These are phyloP conservation scores for Monosporascus sp. DNA, from an alignment of 2,329 filamentous ascomycete genomes.

Conservation along the genomic window DNA sequence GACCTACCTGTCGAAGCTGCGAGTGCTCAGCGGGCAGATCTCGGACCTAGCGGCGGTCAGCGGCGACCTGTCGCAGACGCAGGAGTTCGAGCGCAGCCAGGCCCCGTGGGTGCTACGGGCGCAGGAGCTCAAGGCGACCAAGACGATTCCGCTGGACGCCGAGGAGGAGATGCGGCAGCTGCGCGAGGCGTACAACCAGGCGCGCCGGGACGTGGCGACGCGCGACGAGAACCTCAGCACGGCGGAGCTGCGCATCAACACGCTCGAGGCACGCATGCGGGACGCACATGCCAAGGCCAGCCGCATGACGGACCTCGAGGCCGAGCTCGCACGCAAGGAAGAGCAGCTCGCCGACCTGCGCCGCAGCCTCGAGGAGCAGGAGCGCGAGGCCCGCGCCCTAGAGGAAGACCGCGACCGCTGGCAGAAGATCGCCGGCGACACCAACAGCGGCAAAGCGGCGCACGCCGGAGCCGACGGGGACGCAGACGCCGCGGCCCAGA, in stretches of 20 bases:
- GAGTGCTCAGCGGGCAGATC: constrained; percentile 58
- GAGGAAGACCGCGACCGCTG: constrained; percentile 65
- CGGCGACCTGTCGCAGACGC: constrained; percentile 64
- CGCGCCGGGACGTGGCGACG: constrained; percentile 64
- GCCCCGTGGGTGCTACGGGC: constrained; percentile 82
- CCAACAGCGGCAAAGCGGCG: constrained; percentile 30
- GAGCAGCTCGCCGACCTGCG: constrained; percentile 48
- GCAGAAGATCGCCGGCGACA: constrained; percentile 66
- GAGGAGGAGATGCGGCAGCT: constrained; percentile 80
- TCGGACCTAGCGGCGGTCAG: constrained; percentile 67
- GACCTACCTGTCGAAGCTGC: constrained; percentile 63
- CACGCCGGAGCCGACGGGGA: constrained; percentile 42
- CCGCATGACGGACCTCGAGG: constrained; percentile 61
- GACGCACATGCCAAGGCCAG: constrained; percentile 76
- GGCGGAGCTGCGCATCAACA: constrained; percentile 85
- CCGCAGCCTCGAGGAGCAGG: constrained; percentile 63
- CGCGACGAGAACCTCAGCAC: constrained; percentile 83
- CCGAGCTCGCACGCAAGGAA: constrained; percentile 49
- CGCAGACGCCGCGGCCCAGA: constrained; percentile 50
- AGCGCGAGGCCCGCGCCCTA: constrained; percentile 59
- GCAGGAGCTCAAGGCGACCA: constrained; percentile 75
- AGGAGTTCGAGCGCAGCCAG: constrained; percentile 71
- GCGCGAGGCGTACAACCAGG: constrained; percentile 74
- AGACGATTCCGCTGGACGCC: constrained; percentile 73
- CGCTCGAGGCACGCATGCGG: constrained; percentile 80